A percentile compares a stretch with the other conserved stretches of the same genome.
Conservation (phyloP, 257 asterid genomes). For the Plantago ovata region DNA sequence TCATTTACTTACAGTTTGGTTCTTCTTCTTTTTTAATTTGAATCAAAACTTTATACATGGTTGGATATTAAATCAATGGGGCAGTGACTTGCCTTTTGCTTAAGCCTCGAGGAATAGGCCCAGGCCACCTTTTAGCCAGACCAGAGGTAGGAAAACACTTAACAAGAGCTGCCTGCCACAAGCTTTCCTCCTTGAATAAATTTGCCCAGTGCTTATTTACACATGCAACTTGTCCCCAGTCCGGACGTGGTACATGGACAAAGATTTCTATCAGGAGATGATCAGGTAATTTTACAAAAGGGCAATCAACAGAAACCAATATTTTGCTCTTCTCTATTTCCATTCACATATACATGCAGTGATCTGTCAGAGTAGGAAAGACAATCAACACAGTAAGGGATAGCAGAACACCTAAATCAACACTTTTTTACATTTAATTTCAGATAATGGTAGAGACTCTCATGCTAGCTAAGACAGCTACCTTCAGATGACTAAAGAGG, state of each 20-base stretch:
- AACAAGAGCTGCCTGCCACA: slow-evolving; percentile 68
- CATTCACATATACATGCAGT: slow-evolving; percentile 39
- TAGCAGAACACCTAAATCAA: not conserved
- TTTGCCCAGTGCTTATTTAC: slow-evolving; percentile 61
- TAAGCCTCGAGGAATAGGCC: slow-evolving; percentile 69
- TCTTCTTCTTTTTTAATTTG: no score
- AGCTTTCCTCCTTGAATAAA: slow-evolving; percentile 58
- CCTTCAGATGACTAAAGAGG: no score
- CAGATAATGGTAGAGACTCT: no score
- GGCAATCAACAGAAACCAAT: slow-evolving; percentile 36
- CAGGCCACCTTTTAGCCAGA: slow-evolving; percentile 64
- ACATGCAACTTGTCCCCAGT: slow-evolving; percentile 54
- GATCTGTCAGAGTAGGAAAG: not conserved
- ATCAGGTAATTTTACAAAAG: slow-evolving; percentile 50
- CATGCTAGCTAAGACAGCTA: no score
- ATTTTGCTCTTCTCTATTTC: slow-evolving; percentile 33
- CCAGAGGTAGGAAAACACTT: slow-evolving; percentile 53
- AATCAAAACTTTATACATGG: no score
- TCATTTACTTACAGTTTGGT: no score
- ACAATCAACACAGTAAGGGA: not conserved
- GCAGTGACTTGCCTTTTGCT: slow-evolving; percentile 49
- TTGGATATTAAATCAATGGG: no score
- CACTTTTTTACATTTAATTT: no score
- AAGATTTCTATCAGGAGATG: slow-evolving; percentile 60
- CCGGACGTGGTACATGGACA: slow-evolving; percentile 50